A percentile compares a stretch with the other conserved stretches of the same genome.
Conservation (phyloP, 371 early-diverging fungal species). For the Phascolomyces articulosus region DNA sequence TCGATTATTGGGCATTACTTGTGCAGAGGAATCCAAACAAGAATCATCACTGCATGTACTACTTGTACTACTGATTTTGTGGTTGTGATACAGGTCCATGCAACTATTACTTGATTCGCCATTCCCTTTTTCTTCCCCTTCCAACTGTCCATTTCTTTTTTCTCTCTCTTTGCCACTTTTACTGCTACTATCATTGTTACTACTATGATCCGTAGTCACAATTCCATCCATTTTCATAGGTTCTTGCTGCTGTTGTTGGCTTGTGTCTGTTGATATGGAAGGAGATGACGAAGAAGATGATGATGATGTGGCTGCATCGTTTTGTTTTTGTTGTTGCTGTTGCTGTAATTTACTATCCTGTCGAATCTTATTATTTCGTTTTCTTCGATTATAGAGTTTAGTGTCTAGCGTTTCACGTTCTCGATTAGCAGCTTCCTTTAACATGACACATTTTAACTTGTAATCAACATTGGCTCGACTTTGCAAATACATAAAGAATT, state of each 20-base stretch:
- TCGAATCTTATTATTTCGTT: conserved; percentile 1
- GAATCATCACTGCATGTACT: neutral
- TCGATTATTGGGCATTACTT: neutral
- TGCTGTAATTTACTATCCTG: conserved; percentile 10
- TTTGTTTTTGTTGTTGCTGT: conserved; percentile 9
- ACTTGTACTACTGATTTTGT: neutral
- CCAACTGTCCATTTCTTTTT: neutral
- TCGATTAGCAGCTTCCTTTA: conserved; percentile 69
- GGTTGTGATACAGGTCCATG: too few relatives aligned
- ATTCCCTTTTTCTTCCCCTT: neutral
- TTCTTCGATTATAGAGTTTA: conserved; percentile 34
- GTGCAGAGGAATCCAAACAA: neutral
- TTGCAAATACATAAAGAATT: conserved; percentile 75
- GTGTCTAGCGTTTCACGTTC: conserved; percentile 48
- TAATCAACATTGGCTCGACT: conserved; percentile 70
- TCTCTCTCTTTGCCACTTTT: neutral
- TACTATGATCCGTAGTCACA: too few relatives aligned
- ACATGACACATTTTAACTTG: conserved; percentile 72
- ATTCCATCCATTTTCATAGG: too few relatives aligned
- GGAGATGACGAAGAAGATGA: neutral
- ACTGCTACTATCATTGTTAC: too few relatives aligned
- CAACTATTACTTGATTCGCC: too few relatives aligned
- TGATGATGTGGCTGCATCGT: neutral
- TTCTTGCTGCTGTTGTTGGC: neutral
- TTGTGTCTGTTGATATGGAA: neutral